A percentile compares a stretch with the other conserved stretches of the same genome.
phyloP scores from a whole-genome alignment of 1,139 yeast genomes.

The Geotrichum klebahnii region DNA sequence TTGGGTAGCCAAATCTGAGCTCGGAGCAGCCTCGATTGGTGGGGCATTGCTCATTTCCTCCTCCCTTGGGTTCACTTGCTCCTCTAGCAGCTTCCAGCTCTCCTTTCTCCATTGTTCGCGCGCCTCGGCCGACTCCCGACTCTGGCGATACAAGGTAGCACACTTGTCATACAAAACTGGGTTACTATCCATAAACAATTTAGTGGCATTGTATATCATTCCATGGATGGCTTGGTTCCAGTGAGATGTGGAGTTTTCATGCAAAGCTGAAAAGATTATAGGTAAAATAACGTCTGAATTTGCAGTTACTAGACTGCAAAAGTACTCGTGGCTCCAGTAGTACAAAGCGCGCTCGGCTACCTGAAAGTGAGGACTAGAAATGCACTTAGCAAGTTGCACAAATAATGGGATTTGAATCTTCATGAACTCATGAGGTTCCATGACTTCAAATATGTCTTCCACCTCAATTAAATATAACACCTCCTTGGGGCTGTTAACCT shows the following conservation, averaged over 20 bases:
- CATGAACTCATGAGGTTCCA: slow-evolving; percentile 88
- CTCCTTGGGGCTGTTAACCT: slow-evolving; percentile 90
- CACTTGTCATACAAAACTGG: slow-evolving; percentile 91
- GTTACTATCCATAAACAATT: slow-evolving; percentile 89
- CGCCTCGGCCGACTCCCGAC: slow-evolving; percentile 60
- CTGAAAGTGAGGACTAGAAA: slow-evolving; percentile 93
- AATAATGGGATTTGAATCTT: slow-evolving; percentile 91
- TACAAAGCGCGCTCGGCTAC: slow-evolving; percentile 93
- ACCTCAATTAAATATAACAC: slow-evolving; percentile 92
- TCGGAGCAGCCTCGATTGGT: too few relatives aligned
- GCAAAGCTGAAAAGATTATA: slow-evolving; percentile 82
- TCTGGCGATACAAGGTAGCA: slow-evolving; percentile 75
- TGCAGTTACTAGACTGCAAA: slow-evolving; percentile 83
- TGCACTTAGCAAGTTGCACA: slow-evolving; percentile 91
- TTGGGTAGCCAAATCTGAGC: too few relatives aligned
- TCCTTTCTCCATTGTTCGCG: slow-evolving; percentile 58
- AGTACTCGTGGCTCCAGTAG: slow-evolving; percentile 93
- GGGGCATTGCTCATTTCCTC: too few relatives aligned
- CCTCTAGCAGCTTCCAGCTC: slow-evolving; percentile 72
- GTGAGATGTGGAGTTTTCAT: slow-evolving; percentile 59
- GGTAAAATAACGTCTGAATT: slow-evolving; percentile 88
- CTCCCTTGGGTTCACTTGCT: too few relatives aligned
- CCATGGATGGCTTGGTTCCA: slow-evolving; percentile 95
- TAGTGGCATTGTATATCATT: slow-evolving; percentile 84
- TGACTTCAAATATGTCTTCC: slow-evolving; percentile 93